Conservation (phyloP, 148 eudicot genomes). For the Agrostemma githago region DNA sequence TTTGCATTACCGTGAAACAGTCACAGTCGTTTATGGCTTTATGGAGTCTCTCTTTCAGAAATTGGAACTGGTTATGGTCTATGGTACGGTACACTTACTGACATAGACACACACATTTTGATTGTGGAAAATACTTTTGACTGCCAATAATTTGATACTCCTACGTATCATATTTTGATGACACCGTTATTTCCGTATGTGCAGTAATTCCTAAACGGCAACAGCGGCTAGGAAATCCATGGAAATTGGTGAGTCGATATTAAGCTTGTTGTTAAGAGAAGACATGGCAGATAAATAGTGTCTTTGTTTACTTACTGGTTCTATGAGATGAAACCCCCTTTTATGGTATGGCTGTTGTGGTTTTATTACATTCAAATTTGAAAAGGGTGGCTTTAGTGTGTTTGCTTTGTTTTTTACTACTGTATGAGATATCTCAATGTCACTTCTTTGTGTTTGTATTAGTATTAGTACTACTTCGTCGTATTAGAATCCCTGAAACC, state of each 20-base stretch:
- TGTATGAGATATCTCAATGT: neutral
- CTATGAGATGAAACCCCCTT: neutral
- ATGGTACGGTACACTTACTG: neutral
- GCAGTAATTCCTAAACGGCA: conserved; percentile 24
- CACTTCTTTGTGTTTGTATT: neutral
- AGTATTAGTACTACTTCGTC: no score
- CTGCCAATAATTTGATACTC: neutral
- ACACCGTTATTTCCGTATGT: neutral
- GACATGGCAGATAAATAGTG: conserved; percentile 8
- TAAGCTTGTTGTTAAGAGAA: neutral
- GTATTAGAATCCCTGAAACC: no score
- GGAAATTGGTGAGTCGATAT: conserved; percentile 9
- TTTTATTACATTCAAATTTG: neutral
- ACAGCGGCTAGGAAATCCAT: neutral
- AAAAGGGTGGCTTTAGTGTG: neutral
- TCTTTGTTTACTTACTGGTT: conserved; percentile 2
- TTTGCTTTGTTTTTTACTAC: neutral
- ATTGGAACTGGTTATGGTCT: neutral
- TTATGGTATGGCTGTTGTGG: conserved; percentile 2
- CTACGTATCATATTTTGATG: no score
- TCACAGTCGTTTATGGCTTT: neutral
- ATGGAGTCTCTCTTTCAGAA: neutral
- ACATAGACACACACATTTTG: neutral
- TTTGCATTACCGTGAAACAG: neutral
- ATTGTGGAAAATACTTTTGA: neutral